Evolutionary conservation across 2,329 filamentous ascomycete species (phyloP).

Genomic region (Teratosphaeria zuluensis): DNA sequence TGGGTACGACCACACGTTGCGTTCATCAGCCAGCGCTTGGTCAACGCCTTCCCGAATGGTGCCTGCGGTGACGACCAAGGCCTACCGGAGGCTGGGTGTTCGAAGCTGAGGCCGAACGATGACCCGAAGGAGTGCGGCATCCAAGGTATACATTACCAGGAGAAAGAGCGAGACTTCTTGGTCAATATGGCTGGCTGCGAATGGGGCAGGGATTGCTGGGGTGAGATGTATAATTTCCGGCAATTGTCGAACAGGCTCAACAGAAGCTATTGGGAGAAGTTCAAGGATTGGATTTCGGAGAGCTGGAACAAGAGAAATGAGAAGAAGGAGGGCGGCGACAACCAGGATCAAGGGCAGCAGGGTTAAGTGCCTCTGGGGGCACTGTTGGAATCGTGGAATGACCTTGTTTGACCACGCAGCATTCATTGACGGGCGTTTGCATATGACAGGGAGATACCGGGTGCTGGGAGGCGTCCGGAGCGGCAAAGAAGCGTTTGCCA

Average conservation of each 20-base stretch:
- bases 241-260: slow-evolving; percentile 87
- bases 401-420: too few relatives aligned
- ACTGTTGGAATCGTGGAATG: too few relatives aligned
- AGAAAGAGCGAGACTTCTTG: slow-evolving; percentile 78
- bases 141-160: slow-evolving; percentile 65
- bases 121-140: slow-evolving; percentile 20
- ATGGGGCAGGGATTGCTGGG: slow-evolving; percentile 95
- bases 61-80: slow-evolving; percentile 73
- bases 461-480: too few relatives aligned
- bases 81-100: slow-evolving; percentile 44
- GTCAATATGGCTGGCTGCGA: slow-evolving; percentile 99
- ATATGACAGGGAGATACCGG: too few relatives aligned
- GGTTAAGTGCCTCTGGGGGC: neutral
- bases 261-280: slow-evolving; percentile 66
- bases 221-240: slow-evolving; percentile 92
- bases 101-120: neutral
- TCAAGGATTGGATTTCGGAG: slow-evolving; percentile 39
- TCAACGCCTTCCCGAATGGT: slow-evolving; percentile 88
- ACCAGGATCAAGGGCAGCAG: neutral
- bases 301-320: slow-evolving; percentile 19
- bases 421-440: too few relatives aligned
- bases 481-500: too few relatives aligned
- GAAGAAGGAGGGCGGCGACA: slow-evolving; percentile 1
- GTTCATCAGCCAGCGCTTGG: slow-evolving; percentile 81
- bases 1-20: slow-evolving; percentile 85